Conservation (phyloP, 768 basidiomycete genomes). For the Boletus insuetus region DNA sequence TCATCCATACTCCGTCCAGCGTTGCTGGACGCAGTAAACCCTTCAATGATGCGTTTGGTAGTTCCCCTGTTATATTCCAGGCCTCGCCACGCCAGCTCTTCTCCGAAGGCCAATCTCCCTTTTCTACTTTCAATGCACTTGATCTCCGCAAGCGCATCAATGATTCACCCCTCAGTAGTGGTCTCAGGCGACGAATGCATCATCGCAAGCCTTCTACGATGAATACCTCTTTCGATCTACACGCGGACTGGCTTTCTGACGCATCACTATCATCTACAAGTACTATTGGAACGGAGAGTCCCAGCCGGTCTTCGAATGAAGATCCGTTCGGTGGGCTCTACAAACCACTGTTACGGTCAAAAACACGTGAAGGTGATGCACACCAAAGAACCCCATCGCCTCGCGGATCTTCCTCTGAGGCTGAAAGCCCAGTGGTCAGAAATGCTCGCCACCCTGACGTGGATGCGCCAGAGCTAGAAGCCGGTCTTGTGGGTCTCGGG, state of each 20-base stretch:
- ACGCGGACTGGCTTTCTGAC: slow-evolving; percentile 31
- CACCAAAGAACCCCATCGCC: slow-evolving; percentile 17
- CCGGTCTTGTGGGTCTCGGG: slow-evolving; percentile 37
- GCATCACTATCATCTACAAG: slow-evolving; percentile 26
- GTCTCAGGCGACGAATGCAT: slow-evolving; percentile 29
- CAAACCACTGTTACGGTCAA: slow-evolving; percentile 29
- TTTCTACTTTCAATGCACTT: slow-evolving; percentile 29
- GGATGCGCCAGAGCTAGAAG: slow-evolving; percentile 30
- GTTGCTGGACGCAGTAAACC: slow-evolving; percentile 23
- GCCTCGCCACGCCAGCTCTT: slow-evolving; percentile 42
- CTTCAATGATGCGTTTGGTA: slow-evolving; percentile 31
- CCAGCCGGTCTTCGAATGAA: slow-evolving; percentile 29
- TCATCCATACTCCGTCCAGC: slow-evolving; percentile 31
- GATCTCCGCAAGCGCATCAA: slow-evolving; percentile 38
- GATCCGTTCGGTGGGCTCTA: slow-evolving; percentile 52
- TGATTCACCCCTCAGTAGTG: slow-evolving; percentile 46
- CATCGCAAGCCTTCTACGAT: slow-evolving; percentile 29
- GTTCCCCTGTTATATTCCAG: slow-evolving; percentile 39
- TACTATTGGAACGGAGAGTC: slow-evolving; percentile 22
- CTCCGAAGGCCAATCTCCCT: slow-evolving; percentile 34
- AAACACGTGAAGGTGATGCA: slow-evolving; percentile 2
- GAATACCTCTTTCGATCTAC: slow-evolving; percentile 25
- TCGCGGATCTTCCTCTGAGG: slow-evolving; percentile 25
- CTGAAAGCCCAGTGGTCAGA: slow-evolving; percentile 53
- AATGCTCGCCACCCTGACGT: slow-evolving; percentile 23